Evolutionary conservation across 352 stramenopile genomes (phyloP).

Genomic region (Phytopythium litorale): DNA sequence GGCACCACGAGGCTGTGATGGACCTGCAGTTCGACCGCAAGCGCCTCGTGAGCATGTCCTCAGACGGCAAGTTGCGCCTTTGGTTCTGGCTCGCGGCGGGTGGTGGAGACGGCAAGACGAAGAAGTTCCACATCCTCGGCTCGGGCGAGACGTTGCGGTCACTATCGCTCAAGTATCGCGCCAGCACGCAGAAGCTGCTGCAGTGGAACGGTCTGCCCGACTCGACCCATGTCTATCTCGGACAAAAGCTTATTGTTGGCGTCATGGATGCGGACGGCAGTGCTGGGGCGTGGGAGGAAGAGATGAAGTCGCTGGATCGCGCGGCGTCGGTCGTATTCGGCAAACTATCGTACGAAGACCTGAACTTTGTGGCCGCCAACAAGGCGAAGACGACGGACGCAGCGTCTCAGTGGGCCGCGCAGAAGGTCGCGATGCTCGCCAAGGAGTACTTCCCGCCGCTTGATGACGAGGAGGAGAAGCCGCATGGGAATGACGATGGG

Average conservation of each 20-base stretch:
- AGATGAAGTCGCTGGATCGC: conserved; percentile 56
- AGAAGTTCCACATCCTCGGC: conserved; percentile 74
- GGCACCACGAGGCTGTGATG: conserved; percentile 38
- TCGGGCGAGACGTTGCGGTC: conserved; percentile 65
- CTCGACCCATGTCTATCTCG: conserved; percentile 67
- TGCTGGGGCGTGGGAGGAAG: conserved; percentile 30
- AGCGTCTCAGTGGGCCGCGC: conserved; percentile 52
- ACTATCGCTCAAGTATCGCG: conserved; percentile 74
- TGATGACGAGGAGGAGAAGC: conserved; percentile 21
- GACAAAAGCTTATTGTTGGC: conserved; percentile 72
- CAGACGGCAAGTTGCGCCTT: conserved; percentile 46
- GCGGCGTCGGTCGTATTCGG: conserved; percentile 40
- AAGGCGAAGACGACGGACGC: conserved; percentile 48
- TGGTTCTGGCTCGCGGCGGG: conserved; percentile 70
- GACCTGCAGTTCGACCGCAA: conserved; percentile 77
- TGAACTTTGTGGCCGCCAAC: conserved; percentile 61
- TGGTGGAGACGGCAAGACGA: conserved; percentile 31
- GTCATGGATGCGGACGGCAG: conserved; percentile 31
- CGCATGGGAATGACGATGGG: conserved; percentile 3
- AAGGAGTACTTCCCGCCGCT: conserved; percentile 65
- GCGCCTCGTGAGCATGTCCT: conserved; percentile 59
- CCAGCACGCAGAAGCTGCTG: conserved; percentile 62
- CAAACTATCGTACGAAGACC: conserved; percentile 58
- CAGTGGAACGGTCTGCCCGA: conserved; percentile 69
- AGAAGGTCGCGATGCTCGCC: conserved; percentile 47